Percentiles rank a stretch among this genome's conserved stretches.
Conservation (phyloP, 148 eudicot genomes). For the Vaccinium corymbosum region DNA sequence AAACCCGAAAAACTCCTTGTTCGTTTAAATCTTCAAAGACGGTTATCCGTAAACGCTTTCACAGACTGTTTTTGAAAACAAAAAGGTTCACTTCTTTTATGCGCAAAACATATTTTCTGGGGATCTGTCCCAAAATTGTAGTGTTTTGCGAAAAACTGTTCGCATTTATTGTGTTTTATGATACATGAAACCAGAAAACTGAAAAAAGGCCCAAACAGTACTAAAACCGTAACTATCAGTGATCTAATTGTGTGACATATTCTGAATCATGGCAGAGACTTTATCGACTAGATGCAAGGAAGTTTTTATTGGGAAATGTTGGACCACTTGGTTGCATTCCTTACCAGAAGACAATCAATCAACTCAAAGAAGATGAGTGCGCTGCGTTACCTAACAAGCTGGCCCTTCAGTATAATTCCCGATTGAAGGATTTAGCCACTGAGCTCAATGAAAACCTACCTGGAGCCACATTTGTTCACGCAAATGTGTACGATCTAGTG, state of each 20-base stretch:
- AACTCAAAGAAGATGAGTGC: slow-evolving; percentile 57
- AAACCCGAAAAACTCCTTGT: background rate
- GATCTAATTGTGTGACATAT: background rate
- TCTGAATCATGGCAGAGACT: slow-evolving; percentile 49
- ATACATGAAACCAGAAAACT: background rate
- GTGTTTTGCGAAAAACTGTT: too few relatives aligned
- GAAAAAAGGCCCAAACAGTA: background rate
- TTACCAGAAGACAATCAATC: slow-evolving; percentile 84
- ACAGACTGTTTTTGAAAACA: background rate
- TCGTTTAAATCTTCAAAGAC: background rate
- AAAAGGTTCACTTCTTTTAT: background rate
- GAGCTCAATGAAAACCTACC: slow-evolving; percentile 53
- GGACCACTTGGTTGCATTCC: slow-evolving; percentile 98
- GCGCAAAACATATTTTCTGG: background rate
- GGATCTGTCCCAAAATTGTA: too few relatives aligned
- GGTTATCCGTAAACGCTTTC: background rate
- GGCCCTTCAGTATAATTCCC: slow-evolving; percentile 72
- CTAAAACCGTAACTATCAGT: background rate
- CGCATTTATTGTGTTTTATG: background rate
- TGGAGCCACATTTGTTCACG: slow-evolving; percentile 78
- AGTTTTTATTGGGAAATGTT: slow-evolving; percentile 75
- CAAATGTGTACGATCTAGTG: slow-evolving; percentile 81
- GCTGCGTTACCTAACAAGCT: slow-evolving; percentile 77
- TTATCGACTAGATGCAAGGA: slow-evolving; percentile 79
- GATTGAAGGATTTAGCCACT: slow-evolving; percentile 57